These are phyloP conservation scores for Podila horticola DNA, from an alignment of 192 early-diverging fungal species.

Conservation along the genomic window DNA sequence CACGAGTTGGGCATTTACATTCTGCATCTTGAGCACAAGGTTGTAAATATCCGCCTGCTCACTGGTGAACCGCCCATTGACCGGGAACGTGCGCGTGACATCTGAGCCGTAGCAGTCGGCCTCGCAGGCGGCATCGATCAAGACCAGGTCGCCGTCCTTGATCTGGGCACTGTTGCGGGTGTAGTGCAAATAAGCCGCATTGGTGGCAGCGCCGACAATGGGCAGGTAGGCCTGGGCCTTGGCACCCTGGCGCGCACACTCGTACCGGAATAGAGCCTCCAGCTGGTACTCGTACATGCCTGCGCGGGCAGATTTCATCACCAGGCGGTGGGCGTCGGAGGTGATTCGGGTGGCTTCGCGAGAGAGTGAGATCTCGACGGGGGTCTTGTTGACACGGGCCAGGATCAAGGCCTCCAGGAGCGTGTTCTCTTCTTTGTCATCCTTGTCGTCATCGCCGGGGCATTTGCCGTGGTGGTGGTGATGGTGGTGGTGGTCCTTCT, in stretches of 20 bases:
- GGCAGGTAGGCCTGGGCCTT: conserved; percentile 85
- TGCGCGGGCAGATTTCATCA: conserved; percentile 74
- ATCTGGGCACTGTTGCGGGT: conserved; percentile 75
- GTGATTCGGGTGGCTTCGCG: conserved; percentile 82
- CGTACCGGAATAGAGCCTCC: conserved; percentile 82
- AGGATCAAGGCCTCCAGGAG: conserved; percentile 76
- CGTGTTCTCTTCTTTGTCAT: conserved; percentile 32
- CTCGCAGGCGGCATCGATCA: conserved; percentile 91
- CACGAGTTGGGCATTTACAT: conserved; percentile 24
- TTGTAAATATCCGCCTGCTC: conserved; percentile 82
- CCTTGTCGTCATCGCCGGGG: conserved; percentile 1
- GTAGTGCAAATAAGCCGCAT: conserved; percentile 87
- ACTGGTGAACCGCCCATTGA: conserved; percentile 75
- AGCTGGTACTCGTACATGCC: conserved; percentile 81
- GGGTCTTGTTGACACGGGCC: conserved; percentile 83
- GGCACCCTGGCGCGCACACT: conserved; percentile 71
- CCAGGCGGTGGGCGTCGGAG: conserved; percentile 76
- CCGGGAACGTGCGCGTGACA: conserved; percentile 90
- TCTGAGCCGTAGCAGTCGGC: conserved; percentile 85
- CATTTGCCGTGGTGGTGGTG: conserved; percentile 8
- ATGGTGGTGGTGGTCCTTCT: neutral
- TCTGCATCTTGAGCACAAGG: conserved; percentile 86
- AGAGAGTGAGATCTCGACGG: conserved; percentile 80
- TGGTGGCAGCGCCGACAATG: conserved; percentile 83
- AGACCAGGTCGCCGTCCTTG: conserved; percentile 62